A percentile compares a stretch with the other conserved stretches of the same genome.
Conservation (phyloP, 371 early-diverging fungal species). For the Mortierella sp. region DNA sequence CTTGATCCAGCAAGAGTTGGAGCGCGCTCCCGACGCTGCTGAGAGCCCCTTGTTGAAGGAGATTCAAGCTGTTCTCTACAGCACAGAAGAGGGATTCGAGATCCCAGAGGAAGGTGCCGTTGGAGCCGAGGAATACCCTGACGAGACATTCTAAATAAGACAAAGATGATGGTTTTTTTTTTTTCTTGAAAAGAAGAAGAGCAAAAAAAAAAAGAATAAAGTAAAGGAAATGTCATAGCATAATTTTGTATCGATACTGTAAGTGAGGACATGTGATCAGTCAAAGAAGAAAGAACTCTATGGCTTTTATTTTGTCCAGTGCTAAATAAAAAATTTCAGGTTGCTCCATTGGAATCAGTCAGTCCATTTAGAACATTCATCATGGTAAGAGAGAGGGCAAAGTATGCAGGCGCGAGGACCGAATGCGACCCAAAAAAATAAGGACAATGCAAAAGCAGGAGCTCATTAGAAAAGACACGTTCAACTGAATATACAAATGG, state of each 20-base stretch:
- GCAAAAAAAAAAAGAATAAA: not conserved
- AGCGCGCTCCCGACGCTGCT: constrained; percentile 61
- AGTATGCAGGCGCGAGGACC: constrained; percentile 2
- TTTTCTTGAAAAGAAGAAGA: not conserved
- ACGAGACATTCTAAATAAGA: constrained; percentile 49
- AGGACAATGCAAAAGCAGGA: not conserved
- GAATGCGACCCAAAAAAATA: not conserved
- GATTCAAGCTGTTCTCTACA: constrained; percentile 88
- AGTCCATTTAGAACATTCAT: constrained; percentile 9
- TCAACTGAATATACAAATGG: not conserved
- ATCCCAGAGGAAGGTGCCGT: constrained; percentile 40
- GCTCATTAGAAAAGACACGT: not conserved
- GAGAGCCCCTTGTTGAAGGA: constrained; percentile 72
- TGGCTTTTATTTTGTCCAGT: no score
- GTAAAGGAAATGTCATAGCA: not conserved
- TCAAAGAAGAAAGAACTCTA: no score
- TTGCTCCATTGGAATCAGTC: constrained; percentile 24
- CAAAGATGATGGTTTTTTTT: not conserved
- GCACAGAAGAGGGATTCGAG: constrained; percentile 76
- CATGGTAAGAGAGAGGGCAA: constrained; percentile 26
- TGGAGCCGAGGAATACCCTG: constrained; percentile 44
- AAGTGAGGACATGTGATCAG: no score
- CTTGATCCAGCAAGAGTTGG: constrained; percentile 82
- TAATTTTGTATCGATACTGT: constrained; percentile 9
- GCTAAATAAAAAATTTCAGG: not conserved